Evolutionary conservation across 1,284 basidiomycete species (phyloP), one percentile per base, ranked within the genome.

Genomic region (Austroboletus niveus): DNA sequence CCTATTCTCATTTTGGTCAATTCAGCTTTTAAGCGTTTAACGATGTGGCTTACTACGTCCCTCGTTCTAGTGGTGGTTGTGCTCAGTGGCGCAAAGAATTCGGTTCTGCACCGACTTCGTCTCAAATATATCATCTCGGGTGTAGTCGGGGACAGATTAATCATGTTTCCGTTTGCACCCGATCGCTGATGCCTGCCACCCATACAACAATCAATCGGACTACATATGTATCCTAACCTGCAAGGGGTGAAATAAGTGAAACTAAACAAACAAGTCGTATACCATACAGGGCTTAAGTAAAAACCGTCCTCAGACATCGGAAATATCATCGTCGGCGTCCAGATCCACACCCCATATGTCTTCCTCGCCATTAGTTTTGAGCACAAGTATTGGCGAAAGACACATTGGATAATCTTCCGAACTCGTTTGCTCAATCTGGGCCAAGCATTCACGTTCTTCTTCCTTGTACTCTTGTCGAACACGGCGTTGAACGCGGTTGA

Each of bases 401-500:
- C 50, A 55, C 60, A 69, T 69, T 12, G 57, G 57, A 51, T 58
- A 53, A 52, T 57, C 60, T 11, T 58, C 57, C 42, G 57, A 71
- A 69, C 60, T n/a, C 15, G 49, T 53, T 30, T 54, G 49, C 7
- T 56, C 61, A 29, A 45, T 29, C 47, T 20, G 29, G 22, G 47
- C 45, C 20, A 46, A 53, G 27, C 47, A 42, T 45, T 45, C 51
- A 24, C 50, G 46, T 8, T 59, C 59, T 53, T 71, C 66, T 10
- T 66, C 58, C 12, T 65, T 53, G 15, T 76, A 71, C 53, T 85
- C 79, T 45, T 73, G 63, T 39, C 74, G 65, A 20, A 82, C 83
- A 47, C 80, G 80, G 30, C 94, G 85, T 54, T 79, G 79, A 17
- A 98, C 84, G 24, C 86, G 82, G 45, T 74, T 72, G 31, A 99